phyloP scores from a whole-genome alignment of 257 asterid genomes.

The Solanum pimpinellifolium region DNA sequence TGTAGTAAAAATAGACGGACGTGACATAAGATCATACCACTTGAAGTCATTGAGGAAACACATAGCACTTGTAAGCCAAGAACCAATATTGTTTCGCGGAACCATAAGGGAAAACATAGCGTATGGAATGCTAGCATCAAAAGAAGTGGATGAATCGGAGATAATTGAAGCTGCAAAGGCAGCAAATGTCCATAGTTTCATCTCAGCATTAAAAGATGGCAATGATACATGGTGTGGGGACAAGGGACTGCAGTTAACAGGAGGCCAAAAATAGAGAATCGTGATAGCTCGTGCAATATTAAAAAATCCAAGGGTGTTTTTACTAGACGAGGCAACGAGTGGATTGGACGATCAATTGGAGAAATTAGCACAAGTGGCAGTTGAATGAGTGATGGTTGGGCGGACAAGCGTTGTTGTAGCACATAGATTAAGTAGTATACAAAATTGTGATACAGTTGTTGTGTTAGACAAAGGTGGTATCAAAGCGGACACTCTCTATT shows the following conservation, averaged over 20 bases:
- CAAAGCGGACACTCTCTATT: no score
- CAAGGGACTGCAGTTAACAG: constrained; percentile 64
- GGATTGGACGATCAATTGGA: constrained; percentile 72
- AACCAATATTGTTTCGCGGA: constrained; percentile 67
- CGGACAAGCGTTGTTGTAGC: constrained; percentile 82
- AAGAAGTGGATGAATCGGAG: constrained; percentile 35
- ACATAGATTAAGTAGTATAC: constrained; percentile 65
- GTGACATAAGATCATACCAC: constrained; percentile 51
- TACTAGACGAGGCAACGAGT: constrained; percentile 77
- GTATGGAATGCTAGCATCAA: constrained; percentile 37
- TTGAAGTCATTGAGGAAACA: constrained; percentile 49
- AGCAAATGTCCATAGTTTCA: constrained; percentile 77
- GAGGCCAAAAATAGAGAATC: constrained; percentile 81
- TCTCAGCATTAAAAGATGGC: constrained; percentile 53
- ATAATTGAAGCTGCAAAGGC: constrained; percentile 55
- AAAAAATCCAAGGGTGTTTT: constrained; percentile 48
- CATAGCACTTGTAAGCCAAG: constrained; percentile 75
- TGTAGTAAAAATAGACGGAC: constrained; percentile 46
- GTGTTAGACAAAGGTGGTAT: constrained; percentile 37
- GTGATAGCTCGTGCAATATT: constrained; percentile 66
- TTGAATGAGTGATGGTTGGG: constrained; percentile 69
- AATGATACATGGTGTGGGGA: constrained; percentile 72
- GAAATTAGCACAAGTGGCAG: constrained; percentile 72
- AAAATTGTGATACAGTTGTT: constrained; percentile 52
- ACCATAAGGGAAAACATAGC: constrained; percentile 45